These are phyloP conservation scores for Clarireedia sp. DNA, from an alignment of 2,329 filamentous ascomycete genomes.

Conservation along the genomic window DNA sequence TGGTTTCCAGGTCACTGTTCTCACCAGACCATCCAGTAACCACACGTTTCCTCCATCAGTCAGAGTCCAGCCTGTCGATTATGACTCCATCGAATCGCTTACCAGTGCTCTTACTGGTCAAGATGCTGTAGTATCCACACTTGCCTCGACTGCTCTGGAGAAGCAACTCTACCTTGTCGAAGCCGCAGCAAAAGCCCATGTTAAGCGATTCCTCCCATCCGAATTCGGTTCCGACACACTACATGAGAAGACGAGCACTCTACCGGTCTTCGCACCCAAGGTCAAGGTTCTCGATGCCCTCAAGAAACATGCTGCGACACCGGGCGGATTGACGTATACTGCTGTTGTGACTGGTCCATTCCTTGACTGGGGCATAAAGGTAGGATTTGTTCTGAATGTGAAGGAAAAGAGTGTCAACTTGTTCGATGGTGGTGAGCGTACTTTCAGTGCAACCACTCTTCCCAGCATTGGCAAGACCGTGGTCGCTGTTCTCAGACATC, in stretches of 20 bases:
- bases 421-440: constrained; percentile 41
- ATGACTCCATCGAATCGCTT: constrained; percentile 9
- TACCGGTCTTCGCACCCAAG: constrained; percentile 14
- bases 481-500: constrained; percentile 30
- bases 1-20: constrained; percentile 33
- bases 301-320: constrained; percentile 5
- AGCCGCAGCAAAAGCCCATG: constrained; percentile 50
- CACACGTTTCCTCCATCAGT: constrained; percentile 20
- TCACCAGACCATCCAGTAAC: constrained; percentile 26
- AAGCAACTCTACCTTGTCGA: constrained; percentile 40
- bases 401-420: constrained; percentile 29
- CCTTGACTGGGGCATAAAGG: constrained; percentile 1
- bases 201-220: constrained; percentile 52
- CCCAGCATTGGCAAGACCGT: constrained; percentile 29
- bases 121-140: constrained; percentile 20
- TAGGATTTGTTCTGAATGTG: not conserved
- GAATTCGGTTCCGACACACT: constrained; percentile 39
- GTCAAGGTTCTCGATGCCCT: constrained; percentile 16
- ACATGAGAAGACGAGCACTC: constrained; percentile 10
- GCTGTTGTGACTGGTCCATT: constrained; percentile 1
- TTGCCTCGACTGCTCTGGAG: constrained; percentile 8
- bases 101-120: constrained; percentile 25
- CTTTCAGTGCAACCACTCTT: constrained; percentile 22
- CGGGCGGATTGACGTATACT: constrained; percentile 1
- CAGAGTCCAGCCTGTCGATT: constrained; percentile 12